Percentiles rank a stretch among this genome's conserved stretches.
These are phyloP conservation scores for Kingdonia uniflora DNA, from an alignment of 164 flowering plant genomes.

Conservation along the genomic window DNA sequence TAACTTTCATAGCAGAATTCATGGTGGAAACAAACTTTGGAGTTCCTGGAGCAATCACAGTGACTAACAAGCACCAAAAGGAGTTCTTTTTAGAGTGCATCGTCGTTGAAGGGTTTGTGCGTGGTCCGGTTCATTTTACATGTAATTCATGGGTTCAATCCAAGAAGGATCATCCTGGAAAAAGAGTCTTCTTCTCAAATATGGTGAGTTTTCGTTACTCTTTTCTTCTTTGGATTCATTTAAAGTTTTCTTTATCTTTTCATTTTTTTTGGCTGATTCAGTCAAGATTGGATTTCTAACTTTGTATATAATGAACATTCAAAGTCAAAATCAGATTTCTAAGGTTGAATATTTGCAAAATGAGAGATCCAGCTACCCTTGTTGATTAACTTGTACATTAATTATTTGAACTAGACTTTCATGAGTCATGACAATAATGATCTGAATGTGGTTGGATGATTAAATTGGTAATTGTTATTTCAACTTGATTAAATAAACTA, in stretches of 20 bases:
- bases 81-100: conserved; percentile 82
- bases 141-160: conserved; percentile 96
- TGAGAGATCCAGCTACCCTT: neutral
- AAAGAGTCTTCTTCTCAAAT: conserved; percentile 71
- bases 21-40: conserved; percentile 69
- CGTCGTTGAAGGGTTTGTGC: conserved; percentile 67
- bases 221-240: neutral
- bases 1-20: conserved; percentile 67
- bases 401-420: neutral
- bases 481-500: too few species aligned
- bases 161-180: conserved; percentile 55
- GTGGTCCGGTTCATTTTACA: conserved; percentile 73
- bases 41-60: conserved; percentile 68
- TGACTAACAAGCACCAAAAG: conserved; percentile 69
- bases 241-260: neutral
- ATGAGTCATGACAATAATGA: too few species aligned
- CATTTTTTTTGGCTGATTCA: neutral
- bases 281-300: conserved; percentile 1
- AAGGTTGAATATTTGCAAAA: conserved; percentile 1
- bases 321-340: neutral
- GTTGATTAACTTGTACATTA: too few species aligned
- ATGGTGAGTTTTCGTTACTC: conserved; percentile 30
- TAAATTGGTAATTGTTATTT: too few species aligned
- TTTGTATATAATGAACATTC: too few species aligned
- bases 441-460: too few species aligned